Conservation (phyloP, 2,329 filamentous ascomycete genomes). For the Trichoderma sp. region DNA sequence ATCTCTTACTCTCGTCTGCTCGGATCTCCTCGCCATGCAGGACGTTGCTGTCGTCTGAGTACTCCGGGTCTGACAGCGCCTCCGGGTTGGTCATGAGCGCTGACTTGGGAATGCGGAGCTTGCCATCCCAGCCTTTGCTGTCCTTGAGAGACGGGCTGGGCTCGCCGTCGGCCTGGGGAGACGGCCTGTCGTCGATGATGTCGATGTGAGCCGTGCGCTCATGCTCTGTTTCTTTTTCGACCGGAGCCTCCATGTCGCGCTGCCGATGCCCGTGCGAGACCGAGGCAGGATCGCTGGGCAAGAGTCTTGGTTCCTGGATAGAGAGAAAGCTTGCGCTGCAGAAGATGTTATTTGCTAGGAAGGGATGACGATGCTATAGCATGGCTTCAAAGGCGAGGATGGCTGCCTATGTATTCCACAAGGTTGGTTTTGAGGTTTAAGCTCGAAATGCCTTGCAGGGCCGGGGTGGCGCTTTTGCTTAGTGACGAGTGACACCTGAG, state of each 20-base stretch:
- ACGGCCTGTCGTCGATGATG: slow-evolving; percentile 47
- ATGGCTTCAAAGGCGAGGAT: not conserved
- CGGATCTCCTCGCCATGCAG: slow-evolving; percentile 72
- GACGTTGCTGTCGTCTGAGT: slow-evolving; percentile 71
- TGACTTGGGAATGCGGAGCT: slow-evolving; percentile 69
- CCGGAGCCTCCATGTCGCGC: slow-evolving; percentile 45
- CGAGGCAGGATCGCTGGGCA: not conserved
- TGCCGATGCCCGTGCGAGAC: not conserved
- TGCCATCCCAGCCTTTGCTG: slow-evolving; percentile 80
- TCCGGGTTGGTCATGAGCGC: slow-evolving; percentile 72
- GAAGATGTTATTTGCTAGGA: not conserved
- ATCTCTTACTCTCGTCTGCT: slow-evolving; percentile 72
- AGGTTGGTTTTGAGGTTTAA: not conserved
- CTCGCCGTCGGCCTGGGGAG: slow-evolving; percentile 45
- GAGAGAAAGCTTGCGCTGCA: not conserved
- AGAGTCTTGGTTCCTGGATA: not conserved
- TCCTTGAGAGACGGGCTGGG: slow-evolving; percentile 54
- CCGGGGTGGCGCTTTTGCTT: slow-evolving; percentile 14
- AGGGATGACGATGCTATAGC: not conserved
- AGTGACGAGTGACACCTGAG: slow-evolving; percentile 14
- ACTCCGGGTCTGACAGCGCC: slow-evolving; percentile 80
- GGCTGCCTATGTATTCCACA: not conserved
- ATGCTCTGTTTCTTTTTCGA: slow-evolving; percentile 43
- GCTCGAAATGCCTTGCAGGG: not conserved
- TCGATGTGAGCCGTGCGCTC: slow-evolving; percentile 51